phyloP scores from a whole-genome alignment of 2,329 filamentous ascomycete genomes.

The Pyrenochaeta sp. region DNA sequence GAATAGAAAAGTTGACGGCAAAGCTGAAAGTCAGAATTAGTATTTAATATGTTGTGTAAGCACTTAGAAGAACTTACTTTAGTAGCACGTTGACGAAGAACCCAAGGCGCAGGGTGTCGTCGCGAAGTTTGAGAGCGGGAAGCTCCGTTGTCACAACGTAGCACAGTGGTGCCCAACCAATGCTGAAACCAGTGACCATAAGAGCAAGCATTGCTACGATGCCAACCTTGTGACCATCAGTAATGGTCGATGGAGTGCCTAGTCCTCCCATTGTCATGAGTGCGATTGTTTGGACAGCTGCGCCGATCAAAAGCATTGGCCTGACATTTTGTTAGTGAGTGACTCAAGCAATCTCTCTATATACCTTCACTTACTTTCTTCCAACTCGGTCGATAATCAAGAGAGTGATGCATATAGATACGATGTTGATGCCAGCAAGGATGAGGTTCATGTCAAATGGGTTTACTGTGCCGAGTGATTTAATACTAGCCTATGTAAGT shows the following conservation, averaged over 20 bases:
- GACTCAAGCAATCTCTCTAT: background rate
- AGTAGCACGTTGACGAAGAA: slow-evolving; percentile 9
- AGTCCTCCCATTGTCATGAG: slow-evolving; percentile 8
- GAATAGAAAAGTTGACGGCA: slow-evolving; percentile 10
- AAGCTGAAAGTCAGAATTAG: slow-evolving; percentile 4
- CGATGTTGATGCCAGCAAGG: slow-evolving; percentile 6
- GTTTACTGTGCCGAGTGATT: slow-evolving; percentile 13
- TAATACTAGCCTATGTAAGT: slow-evolving; percentile 1
- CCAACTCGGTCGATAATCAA: slow-evolving; percentile 2
- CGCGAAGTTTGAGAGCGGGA: slow-evolving; percentile 5
- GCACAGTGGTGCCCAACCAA: slow-evolving; percentile 7
- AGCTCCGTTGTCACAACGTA: slow-evolving; percentile 10
- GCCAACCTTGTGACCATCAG: background rate
- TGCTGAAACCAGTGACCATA: slow-evolving; percentile 5
- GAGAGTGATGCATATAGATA: slow-evolving; percentile 5
- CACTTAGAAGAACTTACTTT: slow-evolving; percentile 1
- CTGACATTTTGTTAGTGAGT: background rate
- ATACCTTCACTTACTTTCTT: background rate
- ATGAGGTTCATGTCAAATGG: slow-evolving; percentile 7
- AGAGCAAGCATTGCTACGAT: slow-evolving; percentile 4
- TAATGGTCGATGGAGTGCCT: background rate
- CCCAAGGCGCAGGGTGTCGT: slow-evolving; percentile 7
- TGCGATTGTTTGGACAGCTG: slow-evolving; percentile 5
- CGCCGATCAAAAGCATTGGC: slow-evolving; percentile 6
- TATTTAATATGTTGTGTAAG: background rate